A percentile compares a stretch with the other conserved stretches of the same genome.
Conservation (phyloP, 805 yeast species). For the Brettanomyces naardenensis region DNA sequence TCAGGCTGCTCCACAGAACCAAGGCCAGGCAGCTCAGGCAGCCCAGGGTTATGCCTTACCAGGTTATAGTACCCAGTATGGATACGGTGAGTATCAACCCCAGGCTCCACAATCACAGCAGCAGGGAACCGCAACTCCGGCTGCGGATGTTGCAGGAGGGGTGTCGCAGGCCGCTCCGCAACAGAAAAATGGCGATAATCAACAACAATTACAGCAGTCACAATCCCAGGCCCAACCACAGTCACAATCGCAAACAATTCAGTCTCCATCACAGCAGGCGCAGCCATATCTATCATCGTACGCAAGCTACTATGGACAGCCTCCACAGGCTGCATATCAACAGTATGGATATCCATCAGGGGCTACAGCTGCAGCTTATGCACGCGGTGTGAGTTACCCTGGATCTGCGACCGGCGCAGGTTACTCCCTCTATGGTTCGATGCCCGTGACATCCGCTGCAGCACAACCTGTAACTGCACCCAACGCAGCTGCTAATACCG, state of each 20-base stretch:
- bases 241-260: conserved; percentile 12
- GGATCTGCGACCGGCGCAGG: conserved; percentile 9
- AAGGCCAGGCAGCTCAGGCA: neutral
- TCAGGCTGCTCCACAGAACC: neutral
- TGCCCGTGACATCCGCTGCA: conserved; percentile 5
- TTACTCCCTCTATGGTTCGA: conserved; percentile 7
- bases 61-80: neutral
- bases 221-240: conserved; percentile 3
- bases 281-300: neutral
- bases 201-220: neutral
- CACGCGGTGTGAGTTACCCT: conserved; percentile 9
- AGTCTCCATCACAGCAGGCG: conserved; percentile 2
- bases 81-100: neutral
- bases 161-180: neutral
- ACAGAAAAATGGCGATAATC: neutral
- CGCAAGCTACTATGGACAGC: neutral
- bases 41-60: neutral
- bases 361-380: neutral
- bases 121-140: neutral
- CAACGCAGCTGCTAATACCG: conserved; percentile 9
- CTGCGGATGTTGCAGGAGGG: neutral
- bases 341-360: conserved; percentile 1
- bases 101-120: neutral
- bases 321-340: conserved; percentile 1
- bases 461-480: conserved; percentile 6